These are phyloP conservation scores for Mycena haematopus DNA, from an alignment of 768 basidiomycete species.

Conservation along the genomic window DNA sequence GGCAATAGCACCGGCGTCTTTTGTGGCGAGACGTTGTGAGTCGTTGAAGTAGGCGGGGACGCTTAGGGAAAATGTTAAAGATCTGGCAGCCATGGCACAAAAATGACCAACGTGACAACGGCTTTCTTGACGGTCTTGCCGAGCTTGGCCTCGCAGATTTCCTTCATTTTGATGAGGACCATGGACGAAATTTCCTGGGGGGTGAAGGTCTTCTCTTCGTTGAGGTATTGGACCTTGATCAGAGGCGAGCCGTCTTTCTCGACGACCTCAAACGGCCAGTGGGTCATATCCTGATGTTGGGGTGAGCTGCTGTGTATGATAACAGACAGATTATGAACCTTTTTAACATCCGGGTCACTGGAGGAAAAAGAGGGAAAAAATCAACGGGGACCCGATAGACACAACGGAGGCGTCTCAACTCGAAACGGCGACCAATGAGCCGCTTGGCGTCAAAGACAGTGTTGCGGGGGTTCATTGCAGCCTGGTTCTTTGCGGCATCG, in stretches of 20 bases:
- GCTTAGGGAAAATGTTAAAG: conserved; percentile 41
- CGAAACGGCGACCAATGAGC: conserved; percentile 96
- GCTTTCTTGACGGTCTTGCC: conserved; percentile 99
- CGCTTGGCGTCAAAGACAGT: conserved; percentile 99
- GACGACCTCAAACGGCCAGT: conserved; percentile 98
- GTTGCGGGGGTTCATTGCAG: conserved; percentile 99
- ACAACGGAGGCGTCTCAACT: conserved; percentile 50
- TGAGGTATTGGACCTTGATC: conserved; percentile 95
- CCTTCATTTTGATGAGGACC: conserved; percentile 99
- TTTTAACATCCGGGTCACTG: conserved; percentile 93
- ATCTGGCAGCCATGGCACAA: conserved; percentile 13
- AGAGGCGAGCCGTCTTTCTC: conserved; percentile 97
- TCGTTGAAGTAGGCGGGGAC: conserved; percentile 99
- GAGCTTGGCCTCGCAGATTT: conserved; percentile 98
- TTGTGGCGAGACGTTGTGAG: conserved; percentile 98
- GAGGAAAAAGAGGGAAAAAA: conserved; percentile 27
- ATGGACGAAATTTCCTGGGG: conserved; percentile 99
- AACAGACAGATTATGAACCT: conserved; percentile 51
- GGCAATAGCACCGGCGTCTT: conserved; percentile 97
- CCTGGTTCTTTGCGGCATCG: conserved; percentile 98
- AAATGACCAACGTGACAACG: conserved; percentile 85
- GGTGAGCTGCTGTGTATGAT: conserved; percentile 20
- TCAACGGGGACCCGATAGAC: conserved; percentile 17
- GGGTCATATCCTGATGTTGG: conserved; percentile 76
- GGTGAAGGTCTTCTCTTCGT: conserved; percentile 94